Conservation (phyloP, 306 rosid genomes). For the Boehmeria nivea region DNA sequence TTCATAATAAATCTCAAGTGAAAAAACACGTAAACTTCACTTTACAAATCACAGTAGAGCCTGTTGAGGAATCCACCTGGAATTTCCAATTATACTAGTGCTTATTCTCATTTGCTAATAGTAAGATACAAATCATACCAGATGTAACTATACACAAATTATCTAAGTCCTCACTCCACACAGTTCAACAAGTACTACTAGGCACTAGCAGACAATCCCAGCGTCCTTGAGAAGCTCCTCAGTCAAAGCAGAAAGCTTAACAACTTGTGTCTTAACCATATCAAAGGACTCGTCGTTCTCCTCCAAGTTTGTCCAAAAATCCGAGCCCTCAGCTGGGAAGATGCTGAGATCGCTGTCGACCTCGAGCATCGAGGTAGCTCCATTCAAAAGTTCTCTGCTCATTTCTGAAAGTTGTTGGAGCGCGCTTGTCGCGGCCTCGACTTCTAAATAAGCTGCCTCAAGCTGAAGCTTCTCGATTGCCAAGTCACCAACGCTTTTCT, state of each 20-base stretch:
- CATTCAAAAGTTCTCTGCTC: slow-evolving; percentile 54
- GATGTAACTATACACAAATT: neutral
- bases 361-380: slow-evolving; percentile 41
- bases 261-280: slow-evolving; percentile 48
- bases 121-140: neutral
- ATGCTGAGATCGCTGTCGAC: slow-evolving; percentile 25
- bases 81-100: neutral
- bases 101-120: neutral
- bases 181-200: neutral
- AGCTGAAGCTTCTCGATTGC: slow-evolving; percentile 76
- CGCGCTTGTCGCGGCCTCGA: slow-evolving; percentile 73
- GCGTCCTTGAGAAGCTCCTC: slow-evolving; percentile 71
- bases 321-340: slow-evolving; percentile 11
- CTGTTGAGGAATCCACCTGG: no score
- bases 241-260: slow-evolving; percentile 59
- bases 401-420: slow-evolving; percentile 60
- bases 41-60: neutral
- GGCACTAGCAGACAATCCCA: slow-evolving; percentile 41
- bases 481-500: slow-evolving; percentile 50
- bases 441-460: slow-evolving; percentile 75
- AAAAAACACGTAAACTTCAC: neutral
- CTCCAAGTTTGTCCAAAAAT: slow-evolving; percentile 2
- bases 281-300: slow-evolving; percentile 27
- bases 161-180: neutral
- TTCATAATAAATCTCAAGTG: neutral